Evolutionary conservation across 306 rosid species (phyloP).

Genomic region (Sesbania bispinosa): DNA sequence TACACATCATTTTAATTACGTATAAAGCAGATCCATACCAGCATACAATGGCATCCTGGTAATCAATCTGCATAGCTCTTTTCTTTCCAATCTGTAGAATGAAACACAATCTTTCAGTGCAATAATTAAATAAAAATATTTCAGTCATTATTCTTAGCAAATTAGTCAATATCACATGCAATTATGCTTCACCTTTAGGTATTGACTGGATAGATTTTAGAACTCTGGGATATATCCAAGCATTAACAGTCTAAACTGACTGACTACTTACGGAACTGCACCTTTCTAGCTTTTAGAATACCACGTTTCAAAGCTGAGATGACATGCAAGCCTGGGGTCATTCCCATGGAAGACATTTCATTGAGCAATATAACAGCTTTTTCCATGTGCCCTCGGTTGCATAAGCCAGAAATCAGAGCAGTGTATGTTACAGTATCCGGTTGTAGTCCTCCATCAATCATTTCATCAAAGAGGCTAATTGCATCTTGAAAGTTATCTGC

Average conservation of each 20-base stretch:
- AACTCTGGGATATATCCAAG: constrained; percentile 18
- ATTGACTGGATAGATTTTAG: constrained; percentile 3
- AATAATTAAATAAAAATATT: too few relatives aligned
- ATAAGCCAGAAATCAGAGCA: constrained; percentile 54
- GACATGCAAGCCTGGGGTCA: too few relatives aligned
- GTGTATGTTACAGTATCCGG: constrained; percentile 70
- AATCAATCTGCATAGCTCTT: too few relatives aligned
- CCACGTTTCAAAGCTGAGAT: too few relatives aligned
- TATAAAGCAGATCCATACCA: too few relatives aligned
- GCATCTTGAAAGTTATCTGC: constrained; percentile 49
- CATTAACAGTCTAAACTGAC: constrained; percentile 4
- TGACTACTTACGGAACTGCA: constrained; percentile 27
- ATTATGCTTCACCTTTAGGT: constrained; percentile 16
- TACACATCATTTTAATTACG: not conserved
- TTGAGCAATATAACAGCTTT: constrained; percentile 39
- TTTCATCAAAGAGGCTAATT: constrained; percentile 49
- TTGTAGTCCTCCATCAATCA: constrained; percentile 58
- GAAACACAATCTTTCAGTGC: too few relatives aligned
- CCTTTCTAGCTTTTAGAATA: constrained; percentile 55
- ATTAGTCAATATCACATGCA: not conserved
- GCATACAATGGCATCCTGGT: too few relatives aligned
- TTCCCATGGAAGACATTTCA: constrained; percentile 57
- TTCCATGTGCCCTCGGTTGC: constrained; percentile 37
- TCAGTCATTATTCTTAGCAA: too few relatives aligned
- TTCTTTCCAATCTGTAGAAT: too few relatives aligned